These are phyloP conservation scores for Cornus suecica DNA, from an alignment of 148 eudicot genomes.

Conservation along the genomic window DNA sequence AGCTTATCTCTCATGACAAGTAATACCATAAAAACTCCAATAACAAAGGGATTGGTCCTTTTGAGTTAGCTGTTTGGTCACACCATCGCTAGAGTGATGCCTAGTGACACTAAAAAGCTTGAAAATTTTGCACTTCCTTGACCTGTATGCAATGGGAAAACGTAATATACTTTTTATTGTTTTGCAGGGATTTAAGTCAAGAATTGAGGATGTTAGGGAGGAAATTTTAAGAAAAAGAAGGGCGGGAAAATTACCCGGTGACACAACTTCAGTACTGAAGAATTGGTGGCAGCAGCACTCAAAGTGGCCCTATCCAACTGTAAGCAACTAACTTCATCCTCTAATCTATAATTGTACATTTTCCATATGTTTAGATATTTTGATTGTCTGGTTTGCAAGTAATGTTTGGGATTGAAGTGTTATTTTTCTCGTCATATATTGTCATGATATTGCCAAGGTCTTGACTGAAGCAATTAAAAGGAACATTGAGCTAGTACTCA, in stretches of 20 bases:
- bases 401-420: not conserved
- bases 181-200: constrained; percentile 91
- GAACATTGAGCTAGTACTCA: not conserved
- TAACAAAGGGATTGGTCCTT: too few relatives aligned
- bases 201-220: constrained; percentile 94
- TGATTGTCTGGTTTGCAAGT: not conserved
- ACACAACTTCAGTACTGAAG: constrained; percentile 93
- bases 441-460: not conserved
- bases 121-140: not conserved
- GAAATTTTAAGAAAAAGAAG: constrained; percentile 90
- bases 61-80: too few relatives aligned
- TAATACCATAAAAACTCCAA: too few relatives aligned
- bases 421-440: not conserved
- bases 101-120: not conserved
- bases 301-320: constrained; percentile 99
- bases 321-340: constrained; percentile 23
- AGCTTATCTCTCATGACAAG: not conserved
- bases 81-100: too few relatives aligned
- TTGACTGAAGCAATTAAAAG: not conserved
- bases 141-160: not conserved
- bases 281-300: constrained; percentile 97
- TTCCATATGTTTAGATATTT: not conserved
- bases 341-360: not conserved
- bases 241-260: constrained; percentile 97
- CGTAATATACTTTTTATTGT: not conserved